Evolutionary conservation across 2,329 filamentous ascomycete genomes (phyloP), one percentile per base, ranked within the genome.

Genomic region (Leptodontidium sp.): DNA sequence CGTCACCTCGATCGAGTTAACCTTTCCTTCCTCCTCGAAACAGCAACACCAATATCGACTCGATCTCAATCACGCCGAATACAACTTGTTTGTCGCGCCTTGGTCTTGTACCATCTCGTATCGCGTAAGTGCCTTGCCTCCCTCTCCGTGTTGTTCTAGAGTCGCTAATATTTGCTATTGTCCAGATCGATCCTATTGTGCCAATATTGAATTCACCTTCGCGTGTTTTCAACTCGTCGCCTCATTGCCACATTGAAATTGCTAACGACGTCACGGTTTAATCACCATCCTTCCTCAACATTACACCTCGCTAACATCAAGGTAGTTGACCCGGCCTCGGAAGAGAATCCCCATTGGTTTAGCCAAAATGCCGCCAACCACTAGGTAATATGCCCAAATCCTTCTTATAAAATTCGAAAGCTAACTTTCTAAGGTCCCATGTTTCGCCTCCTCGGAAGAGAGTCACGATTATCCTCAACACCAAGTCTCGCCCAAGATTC

Each of bases 131-230:
- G 4, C 9, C 11, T 40, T 11, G 11, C 35, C 55, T 26, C 2
- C n/a, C 21, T 15, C 35, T 14, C 15, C 32, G n/a, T 24, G n/a
- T 59, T 43, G n/a, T 26, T 26, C 35, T 26, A 35, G 32, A 8
- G 21, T 40, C 55, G 55, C 35, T 59, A 59, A 59, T 43, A 35
- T 17, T 59, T 59, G 55, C 35, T 43, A 43, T 59, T 59, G 35
- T 59, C 55, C 7, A 43, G 55, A 59, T 59, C 55, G 55, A 24
- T 59, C 35, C 35, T 43, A 43, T 43, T 59, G 53, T 57, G 55
- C 35, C 6, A n/a, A 59, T n/a, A 14, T 43, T 14, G 55, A 26
- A 24, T 43, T 59, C 35, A 43, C 32, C 35, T 59, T 59, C 35
- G 12, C n/a, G 8, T 26, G 14, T 43, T 35, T 53, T 17, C 50